Base-by-base conservation (phyloP, 2,329 filamentous ascomycete species). In the Talaromyces atroroseus region DNA sequence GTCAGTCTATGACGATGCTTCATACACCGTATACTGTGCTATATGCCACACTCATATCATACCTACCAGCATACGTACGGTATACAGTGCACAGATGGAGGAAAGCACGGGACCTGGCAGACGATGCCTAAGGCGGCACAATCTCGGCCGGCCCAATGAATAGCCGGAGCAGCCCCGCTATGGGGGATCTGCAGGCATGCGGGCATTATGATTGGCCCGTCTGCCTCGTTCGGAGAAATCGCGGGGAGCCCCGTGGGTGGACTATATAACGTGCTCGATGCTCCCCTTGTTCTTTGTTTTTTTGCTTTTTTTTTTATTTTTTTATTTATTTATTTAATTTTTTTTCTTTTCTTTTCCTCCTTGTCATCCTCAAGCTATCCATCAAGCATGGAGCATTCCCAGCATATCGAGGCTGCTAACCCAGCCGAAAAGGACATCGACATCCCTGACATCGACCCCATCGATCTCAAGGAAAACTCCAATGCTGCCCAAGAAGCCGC, bases 351-450 rank as follows among this genome's bases (percentile, higher is more conserved):
- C 24, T 29, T 29, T 29, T 10, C 11, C 26, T 10, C 26, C 11
- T 8, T 29, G 26, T 29, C 26, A 29, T 11, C 26, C 26, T n/a
- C 26, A 11, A 8, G 8, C 26, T 8, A 29, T 26, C 7, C 24
- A 29, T 46, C 14, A 21, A 56, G 11, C 5, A 59, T 59, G 57
- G 57, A 59, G 57, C 38, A 50, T 26, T 53, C 53, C 12, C 67
- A 69, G 32, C 67, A 70, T 56, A 49, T 62, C 44, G 68, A 70
- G 61, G 59, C 59, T 7, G 58, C 63, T 38, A 52, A 61, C 12
- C 61, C 62, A 51, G 52, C 59, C 48, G 61, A 68, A 47, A 66
- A 65, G 42, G 67, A 66, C 58, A 63, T 60, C 16, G 67, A 66
- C 58, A 63, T 60, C 16, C 61, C 58, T 12, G 57, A 59, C 16